Evolutionary conservation across 2,329 filamentous ascomycete genomes (phyloP).

Genomic region (Chrysoporthe deuterocubensis): DNA sequence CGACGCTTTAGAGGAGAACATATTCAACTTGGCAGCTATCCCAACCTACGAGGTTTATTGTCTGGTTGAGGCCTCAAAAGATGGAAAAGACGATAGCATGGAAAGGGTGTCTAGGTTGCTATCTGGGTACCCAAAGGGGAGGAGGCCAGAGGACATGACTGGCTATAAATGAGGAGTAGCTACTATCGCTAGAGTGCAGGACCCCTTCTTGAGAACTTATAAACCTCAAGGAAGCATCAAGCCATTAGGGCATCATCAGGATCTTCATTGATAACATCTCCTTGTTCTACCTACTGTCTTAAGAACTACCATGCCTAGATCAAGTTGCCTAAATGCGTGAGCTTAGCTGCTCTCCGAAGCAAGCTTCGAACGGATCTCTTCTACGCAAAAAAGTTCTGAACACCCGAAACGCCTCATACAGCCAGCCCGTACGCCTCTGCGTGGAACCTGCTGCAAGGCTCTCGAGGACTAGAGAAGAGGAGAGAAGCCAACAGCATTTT

Average conservation of each 20-base stretch:
- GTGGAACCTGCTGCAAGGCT: neutral
- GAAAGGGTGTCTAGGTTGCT: neutral
- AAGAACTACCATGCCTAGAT: neutral
- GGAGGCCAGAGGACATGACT: neutral
- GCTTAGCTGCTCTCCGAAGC: neutral
- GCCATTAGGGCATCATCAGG: no score
- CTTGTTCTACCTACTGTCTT: neutral
- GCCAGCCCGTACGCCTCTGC: neutral
- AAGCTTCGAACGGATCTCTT: neutral
- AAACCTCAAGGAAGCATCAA: neutral
- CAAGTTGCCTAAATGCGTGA: neutral
- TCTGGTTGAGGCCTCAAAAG: no score
- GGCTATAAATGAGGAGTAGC: neutral
- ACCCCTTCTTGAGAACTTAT: neutral
- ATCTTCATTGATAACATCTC: neutral
- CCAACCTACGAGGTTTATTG: no score
- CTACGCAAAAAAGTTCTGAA: neutral
- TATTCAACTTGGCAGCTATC: no score
- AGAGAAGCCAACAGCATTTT: neutral
- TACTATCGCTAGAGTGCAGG: neutral
- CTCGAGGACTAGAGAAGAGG: neutral
- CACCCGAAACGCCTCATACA: neutral
- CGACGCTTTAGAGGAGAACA: no score
- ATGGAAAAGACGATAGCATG: no score
- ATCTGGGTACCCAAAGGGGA: neutral